phyloP scores from a whole-genome alignment of 305 asterid species.

The Solanum hybrid region DNA sequence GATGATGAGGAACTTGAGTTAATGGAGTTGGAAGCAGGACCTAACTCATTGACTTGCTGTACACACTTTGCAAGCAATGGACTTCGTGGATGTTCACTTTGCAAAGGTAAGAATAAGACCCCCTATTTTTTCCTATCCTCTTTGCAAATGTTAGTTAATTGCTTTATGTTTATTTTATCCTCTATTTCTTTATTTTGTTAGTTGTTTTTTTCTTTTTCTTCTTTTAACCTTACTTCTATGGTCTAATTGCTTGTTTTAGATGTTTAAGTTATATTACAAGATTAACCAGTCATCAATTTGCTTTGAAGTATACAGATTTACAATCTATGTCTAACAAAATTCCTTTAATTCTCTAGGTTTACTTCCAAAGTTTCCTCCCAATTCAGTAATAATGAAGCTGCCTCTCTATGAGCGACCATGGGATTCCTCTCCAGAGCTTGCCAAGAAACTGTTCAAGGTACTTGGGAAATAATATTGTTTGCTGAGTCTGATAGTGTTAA shows the following conservation, averaged over 20 bases:
- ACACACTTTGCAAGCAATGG: conserved; percentile 61
- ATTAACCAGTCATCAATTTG: neutral
- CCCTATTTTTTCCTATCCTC: conserved; percentile 1
- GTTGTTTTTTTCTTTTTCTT: neutral
- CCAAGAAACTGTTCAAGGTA: conserved; percentile 91
- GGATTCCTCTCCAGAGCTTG: conserved; percentile 78
- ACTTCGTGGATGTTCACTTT: conserved; percentile 76
- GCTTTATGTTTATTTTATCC: neutral
- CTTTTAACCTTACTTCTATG: neutral
- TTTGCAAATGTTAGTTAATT: neutral
- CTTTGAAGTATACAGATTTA: neutral
- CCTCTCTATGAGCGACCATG: conserved; percentile 73
- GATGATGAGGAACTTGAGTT: conserved; percentile 97
- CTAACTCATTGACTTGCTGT: conserved; percentile 67
- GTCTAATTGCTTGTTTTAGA: neutral
- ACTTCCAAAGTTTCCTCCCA: conserved; percentile 90
- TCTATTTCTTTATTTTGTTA: neutral
- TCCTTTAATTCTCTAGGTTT: conserved; percentile 43
- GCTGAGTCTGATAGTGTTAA: neutral
- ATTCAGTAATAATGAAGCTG: conserved; percentile 63
- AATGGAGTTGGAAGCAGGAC: conserved; percentile 68
- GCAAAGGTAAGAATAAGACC: conserved; percentile 58
- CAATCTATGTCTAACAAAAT: neutral
- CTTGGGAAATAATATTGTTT: neutral
- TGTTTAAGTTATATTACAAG: neutral